Conservation (phyloP, 306 rosid genomes). For the Datisca glomerata region DNA sequence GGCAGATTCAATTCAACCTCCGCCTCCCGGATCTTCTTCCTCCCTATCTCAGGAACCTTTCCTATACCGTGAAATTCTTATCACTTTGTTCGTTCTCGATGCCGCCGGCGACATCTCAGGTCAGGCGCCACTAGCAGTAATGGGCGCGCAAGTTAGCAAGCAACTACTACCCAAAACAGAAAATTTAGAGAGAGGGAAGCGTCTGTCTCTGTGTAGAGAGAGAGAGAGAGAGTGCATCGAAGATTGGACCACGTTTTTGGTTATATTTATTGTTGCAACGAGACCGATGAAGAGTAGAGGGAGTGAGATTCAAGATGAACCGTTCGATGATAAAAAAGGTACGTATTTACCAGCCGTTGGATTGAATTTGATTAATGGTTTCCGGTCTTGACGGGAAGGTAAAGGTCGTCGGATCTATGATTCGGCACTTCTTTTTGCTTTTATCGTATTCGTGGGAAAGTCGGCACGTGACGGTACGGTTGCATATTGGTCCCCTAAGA, state of each 20-base stretch:
- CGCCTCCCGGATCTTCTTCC: constrained; percentile 18
- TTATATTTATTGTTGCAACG: constrained; percentile 12
- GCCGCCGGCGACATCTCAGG: constrained; percentile 5
- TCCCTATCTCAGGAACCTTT: neutral
- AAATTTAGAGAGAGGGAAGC: neutral
- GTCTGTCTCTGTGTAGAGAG: neutral
- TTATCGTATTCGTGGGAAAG: no score
- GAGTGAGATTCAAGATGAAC: constrained; percentile 17
- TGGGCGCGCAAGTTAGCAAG: neutral
- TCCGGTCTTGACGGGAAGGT: constrained; percentile 30
- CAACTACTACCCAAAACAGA: neutral
- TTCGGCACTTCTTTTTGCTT: no score
- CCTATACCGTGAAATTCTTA: constrained; percentile 10
- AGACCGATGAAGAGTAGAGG: constrained; percentile 8
- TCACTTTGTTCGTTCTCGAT: neutral
- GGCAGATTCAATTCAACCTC: constrained; percentile 9
- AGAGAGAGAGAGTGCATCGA: constrained; percentile 5
- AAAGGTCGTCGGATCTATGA: constrained; percentile 41
- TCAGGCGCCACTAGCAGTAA: constrained; percentile 4
- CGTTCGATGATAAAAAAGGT: constrained; percentile 23
- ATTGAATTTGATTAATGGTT: no score
- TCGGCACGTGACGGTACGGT: no score
- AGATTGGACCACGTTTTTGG: constrained; percentile 14
- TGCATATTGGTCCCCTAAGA: no score
- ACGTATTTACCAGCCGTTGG: constrained; percentile 12